Evolutionary conservation across 2,329 filamentous ascomycete species (phyloP), one percentile per base, ranked within the genome.

Genomic region (Fusarium subtropicale): DNA sequence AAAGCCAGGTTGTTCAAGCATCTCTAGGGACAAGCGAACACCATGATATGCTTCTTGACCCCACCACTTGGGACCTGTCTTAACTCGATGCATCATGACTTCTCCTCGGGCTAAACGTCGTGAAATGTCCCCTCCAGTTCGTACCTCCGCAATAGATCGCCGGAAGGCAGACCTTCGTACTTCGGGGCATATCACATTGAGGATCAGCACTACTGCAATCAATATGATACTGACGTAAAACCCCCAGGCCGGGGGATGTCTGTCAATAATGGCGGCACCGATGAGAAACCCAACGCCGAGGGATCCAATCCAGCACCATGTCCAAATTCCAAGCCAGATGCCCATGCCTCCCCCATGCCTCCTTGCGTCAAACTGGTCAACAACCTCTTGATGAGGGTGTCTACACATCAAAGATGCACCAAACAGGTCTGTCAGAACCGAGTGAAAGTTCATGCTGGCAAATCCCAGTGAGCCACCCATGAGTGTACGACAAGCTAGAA

Each of bases 271-370:
- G 38, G 85, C 80, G 13, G 91, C 91, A 5, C 92, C 92, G 39
- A 92, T 82, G 60, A 92, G 80, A 74, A 94, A 94, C 0, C 92
- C 92, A 38, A 93, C 75, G 1, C 88, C 87, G 24, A 94, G 83
- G 24, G 91, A 92, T 8, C 89, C 90, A 71, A 92, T 88, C 78
- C 88, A 92, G 75, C 90, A 92, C 88, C 90, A 94, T 1, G 90
- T 90, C 91, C 91, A 94, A 56, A 92, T 84, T 2, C 91, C 90
- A 12, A 93, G 83, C 92, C 92, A 94, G n/a, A 92, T 81, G 1
- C 92, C 92, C 81, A 94, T 90, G 1, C 92, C 92, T 15, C 92
- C 91, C 10, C 92, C 92, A 74, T 93, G 90, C 41, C 91, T 84
- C 56, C 92, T 87, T 20, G 91, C 86, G 76, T 94, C 92, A 70